A percentile compares a stretch with the other conserved stretches of the same genome.
Evolutionary conservation across 2,329 filamentous ascomycete species (phyloP).

Genomic region (Microcyclospora tardicrescens): DNA sequence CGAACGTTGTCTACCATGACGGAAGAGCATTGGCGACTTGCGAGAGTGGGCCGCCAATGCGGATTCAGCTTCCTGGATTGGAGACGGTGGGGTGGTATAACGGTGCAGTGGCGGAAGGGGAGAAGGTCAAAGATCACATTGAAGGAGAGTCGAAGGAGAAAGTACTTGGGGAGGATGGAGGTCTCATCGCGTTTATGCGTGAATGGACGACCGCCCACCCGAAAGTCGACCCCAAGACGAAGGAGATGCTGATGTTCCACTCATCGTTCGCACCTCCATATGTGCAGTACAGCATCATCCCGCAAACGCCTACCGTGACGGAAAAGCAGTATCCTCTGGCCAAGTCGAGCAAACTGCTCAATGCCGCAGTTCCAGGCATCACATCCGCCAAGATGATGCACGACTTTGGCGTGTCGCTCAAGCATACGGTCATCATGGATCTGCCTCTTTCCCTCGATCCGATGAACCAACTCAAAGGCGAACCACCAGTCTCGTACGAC

Average conservation of each 20-base stretch:
- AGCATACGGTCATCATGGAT: slow-evolving; percentile 55
- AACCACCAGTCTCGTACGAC: slow-evolving; percentile 48
- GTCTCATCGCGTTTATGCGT: slow-evolving; percentile 48
- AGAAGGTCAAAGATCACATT: slow-evolving; percentile 5
- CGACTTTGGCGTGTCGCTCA: slow-evolving; percentile 55
- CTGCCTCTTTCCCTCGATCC: slow-evolving; percentile 54
- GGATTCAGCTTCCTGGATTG: slow-evolving; percentile 49
- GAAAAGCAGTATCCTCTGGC: slow-evolving; percentile 11
- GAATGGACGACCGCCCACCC: slow-evolving; percentile 62
- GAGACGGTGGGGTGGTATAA: slow-evolving; percentile 61
- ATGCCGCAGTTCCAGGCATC: slow-evolving; percentile 47
- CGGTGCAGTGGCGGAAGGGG: slow-evolving; percentile 41
- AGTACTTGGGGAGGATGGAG: slow-evolving; percentile 24
- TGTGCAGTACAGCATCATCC: slow-evolving; percentile 52
- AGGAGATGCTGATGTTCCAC: slow-evolving; percentile 56
- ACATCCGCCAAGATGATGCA: slow-evolving; percentile 60
- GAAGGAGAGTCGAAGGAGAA: slow-evolving; percentile 6
- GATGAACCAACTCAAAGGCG: slow-evolving; percentile 44
- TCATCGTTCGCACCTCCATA: slow-evolving; percentile 53
- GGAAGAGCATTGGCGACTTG: slow-evolving; percentile 56
- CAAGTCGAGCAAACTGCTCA: slow-evolving; percentile 27
- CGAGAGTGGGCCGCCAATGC: slow-evolving; percentile 57
- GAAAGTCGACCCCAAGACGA: slow-evolving; percentile 50
- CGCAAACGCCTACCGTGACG: slow-evolving; percentile 23
- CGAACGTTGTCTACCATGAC: slow-evolving; percentile 53